phyloP scores from a whole-genome alignment of 1,139 yeast genomes.

The Diutina catenulata region DNA sequence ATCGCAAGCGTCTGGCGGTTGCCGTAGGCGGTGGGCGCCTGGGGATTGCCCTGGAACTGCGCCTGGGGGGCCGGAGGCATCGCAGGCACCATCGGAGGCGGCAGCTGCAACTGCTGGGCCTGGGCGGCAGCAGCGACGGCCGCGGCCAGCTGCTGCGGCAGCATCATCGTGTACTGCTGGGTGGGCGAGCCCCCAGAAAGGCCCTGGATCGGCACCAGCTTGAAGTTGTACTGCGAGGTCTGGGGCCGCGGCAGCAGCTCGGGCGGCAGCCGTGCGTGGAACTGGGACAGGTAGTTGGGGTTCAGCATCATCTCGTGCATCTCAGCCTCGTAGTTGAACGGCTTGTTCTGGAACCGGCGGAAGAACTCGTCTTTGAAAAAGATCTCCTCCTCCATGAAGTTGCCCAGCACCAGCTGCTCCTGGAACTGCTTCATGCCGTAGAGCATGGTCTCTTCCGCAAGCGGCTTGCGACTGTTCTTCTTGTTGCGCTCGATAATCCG shows the following conservation, averaged over 20 bases:
- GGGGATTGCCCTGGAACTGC: neutral
- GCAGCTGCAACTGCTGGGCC: neutral
- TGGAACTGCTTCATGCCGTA: slow-evolving; percentile 38
- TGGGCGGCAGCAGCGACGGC: slow-evolving; percentile 4
- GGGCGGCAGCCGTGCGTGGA: neutral
- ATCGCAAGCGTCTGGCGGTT: slow-evolving; percentile 1
- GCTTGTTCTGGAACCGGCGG: slow-evolving; percentile 3
- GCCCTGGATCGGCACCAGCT: slow-evolving; percentile 5
- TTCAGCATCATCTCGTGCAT: slow-evolving; percentile 4
- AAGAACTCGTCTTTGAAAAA: slow-evolving; percentile 11
- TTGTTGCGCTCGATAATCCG: slow-evolving; percentile 42
- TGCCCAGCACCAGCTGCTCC: slow-evolving; percentile 24
- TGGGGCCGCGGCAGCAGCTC: slow-evolving; percentile 2
- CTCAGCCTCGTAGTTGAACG: slow-evolving; percentile 4
- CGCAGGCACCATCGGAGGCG: neutral
- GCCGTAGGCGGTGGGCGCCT: neutral
- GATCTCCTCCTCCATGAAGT: slow-evolving; percentile 30
- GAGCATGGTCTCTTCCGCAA: slow-evolving; percentile 38
- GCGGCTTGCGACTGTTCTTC: slow-evolving; percentile 29
- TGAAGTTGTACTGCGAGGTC: neutral
- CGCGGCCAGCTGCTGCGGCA: slow-evolving; percentile 5
- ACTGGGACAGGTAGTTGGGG: slow-evolving; percentile 3
- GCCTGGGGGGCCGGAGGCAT: neutral
- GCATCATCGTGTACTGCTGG: slow-evolving; percentile 1
- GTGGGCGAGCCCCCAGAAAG: neutral